Evolutionary conservation across 163 green algal genomes (phyloP).

Genomic region (Chlamydomonas reinhardtii): DNA sequence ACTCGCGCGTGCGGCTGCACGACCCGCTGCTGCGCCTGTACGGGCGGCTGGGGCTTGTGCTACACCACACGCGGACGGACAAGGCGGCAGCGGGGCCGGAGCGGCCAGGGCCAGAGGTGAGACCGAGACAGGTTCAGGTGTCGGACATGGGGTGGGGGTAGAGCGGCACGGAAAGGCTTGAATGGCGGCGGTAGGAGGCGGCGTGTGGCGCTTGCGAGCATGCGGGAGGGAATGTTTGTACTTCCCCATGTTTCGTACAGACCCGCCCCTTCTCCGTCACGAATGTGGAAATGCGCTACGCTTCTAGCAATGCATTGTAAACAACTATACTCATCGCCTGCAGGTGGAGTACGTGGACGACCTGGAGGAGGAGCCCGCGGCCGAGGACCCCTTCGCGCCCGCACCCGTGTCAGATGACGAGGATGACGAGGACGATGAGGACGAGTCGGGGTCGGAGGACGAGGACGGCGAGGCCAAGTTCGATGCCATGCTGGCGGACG

Average conservation of each 20-base stretch:
- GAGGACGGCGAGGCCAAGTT: slow-evolving; percentile 43
- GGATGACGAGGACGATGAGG: slow-evolving; percentile 44
- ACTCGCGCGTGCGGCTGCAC: slow-evolving; percentile 72
- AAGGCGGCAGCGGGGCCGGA: background rate
- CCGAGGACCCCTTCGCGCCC: slow-evolving; percentile 64
- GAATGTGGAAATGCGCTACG: too few relatives aligned
- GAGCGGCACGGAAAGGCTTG: slow-evolving; percentile 45
- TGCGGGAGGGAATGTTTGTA: too few relatives aligned
- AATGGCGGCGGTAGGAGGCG: background rate
- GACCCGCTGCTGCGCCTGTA: slow-evolving; percentile 74
- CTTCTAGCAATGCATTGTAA: too few relatives aligned
- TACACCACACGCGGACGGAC: slow-evolving; percentile 61
- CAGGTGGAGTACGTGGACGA: slow-evolving; percentile 59
- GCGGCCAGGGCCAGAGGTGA: slow-evolving; percentile 42
- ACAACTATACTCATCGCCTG: background rate
- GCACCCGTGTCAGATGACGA: slow-evolving; percentile 42
- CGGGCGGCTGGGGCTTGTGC: slow-evolving; percentile 80
- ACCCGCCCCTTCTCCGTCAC: too few relatives aligned
- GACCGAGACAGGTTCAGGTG: background rate
- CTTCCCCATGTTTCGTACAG: too few relatives aligned
- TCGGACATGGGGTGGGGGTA: background rate
- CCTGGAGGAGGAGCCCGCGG: slow-evolving; percentile 62
- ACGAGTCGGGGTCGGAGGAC: slow-evolving; percentile 37
- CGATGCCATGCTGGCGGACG: slow-evolving; percentile 47
- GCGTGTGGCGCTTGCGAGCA: too few relatives aligned